Evolutionary conservation across 1,284 basidiomycete species (phyloP).

Genomic region (Pascua guehoae): DNA sequence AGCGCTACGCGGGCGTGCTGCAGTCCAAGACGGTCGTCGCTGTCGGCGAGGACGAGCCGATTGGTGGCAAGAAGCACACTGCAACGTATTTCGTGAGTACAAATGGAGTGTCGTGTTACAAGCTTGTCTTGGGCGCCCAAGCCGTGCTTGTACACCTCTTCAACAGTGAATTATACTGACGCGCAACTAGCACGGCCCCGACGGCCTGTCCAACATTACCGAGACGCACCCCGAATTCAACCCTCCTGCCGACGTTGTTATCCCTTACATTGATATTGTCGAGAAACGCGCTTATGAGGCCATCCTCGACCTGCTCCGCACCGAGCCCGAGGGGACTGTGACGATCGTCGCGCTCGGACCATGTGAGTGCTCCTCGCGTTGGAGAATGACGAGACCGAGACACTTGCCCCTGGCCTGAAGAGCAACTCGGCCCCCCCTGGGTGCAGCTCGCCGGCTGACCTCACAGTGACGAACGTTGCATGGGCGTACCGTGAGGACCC

Average conservation of each 20-base stretch:
- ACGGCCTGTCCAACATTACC: conserved; percentile 73
- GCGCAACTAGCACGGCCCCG: conserved; percentile 56
- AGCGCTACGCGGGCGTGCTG: conserved; percentile 62
- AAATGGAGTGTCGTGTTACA: background rate
- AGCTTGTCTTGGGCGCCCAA: background rate
- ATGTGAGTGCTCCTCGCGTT: conserved; percentile 36
- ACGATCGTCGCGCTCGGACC: conserved; percentile 86
- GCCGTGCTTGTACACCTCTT: background rate
- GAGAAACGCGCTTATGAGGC: conserved; percentile 56
- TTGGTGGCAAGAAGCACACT: conserved; percentile 70
- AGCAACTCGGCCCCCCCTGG: background rate
- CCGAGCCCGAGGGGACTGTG: conserved; percentile 61
- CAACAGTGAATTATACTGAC: background rate
- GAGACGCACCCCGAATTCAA: conserved; percentile 70
- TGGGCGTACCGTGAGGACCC: conserved; percentile 61
- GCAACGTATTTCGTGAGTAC: conserved; percentile 73
- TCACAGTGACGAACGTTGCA: conserved; percentile 74
- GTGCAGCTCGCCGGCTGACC: background rate
- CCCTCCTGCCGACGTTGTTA: conserved; percentile 42
- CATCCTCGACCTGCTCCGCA: conserved; percentile 63
- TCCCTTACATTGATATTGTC: background rate
- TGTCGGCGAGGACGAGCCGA: conserved; percentile 65
- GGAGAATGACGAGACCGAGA: too few relatives aligned
- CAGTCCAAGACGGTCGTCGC: conserved; percentile 60
- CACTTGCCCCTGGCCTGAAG: background rate